phyloP scores from a whole-genome alignment of 1,284 basidiomycete genomes.

The Fomitopsis schrenkii region DNA sequence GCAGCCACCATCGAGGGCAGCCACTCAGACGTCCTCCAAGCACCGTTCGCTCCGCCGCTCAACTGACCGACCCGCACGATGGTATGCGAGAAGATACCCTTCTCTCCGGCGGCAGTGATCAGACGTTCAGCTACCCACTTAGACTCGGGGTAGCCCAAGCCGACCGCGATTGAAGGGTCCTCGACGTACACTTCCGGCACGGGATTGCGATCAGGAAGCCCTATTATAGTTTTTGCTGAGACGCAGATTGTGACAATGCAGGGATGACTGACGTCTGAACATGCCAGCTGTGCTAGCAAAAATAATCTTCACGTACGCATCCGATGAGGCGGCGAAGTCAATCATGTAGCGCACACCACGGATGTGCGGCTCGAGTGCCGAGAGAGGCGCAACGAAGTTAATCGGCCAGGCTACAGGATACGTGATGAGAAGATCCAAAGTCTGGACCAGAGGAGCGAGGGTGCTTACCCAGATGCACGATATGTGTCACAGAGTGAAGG shows the following conservation, averaged over 20 bases:
- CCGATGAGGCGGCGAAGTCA: slow-evolving; percentile 25
- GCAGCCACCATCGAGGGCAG: slow-evolving; percentile 22
- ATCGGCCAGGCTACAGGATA: slow-evolving; percentile 35
- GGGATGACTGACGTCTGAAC: background rate
- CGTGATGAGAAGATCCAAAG: background rate
- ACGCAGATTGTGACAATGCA: background rate
- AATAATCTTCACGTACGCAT: slow-evolving; percentile 19
- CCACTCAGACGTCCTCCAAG: slow-evolving; percentile 43
- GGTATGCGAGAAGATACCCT: slow-evolving; percentile 20
- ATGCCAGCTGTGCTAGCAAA: slow-evolving; percentile 17
- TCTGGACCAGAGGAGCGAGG: background rate
- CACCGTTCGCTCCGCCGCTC: slow-evolving; percentile 32
- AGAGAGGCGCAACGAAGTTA: slow-evolving; percentile 28
- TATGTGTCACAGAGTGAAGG: slow-evolving; percentile 19
- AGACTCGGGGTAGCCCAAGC: slow-evolving; percentile 34
- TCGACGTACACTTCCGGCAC: slow-evolving; percentile 18
- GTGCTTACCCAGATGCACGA: slow-evolving; percentile 26
- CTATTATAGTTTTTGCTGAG: background rate
- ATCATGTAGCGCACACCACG: slow-evolving; percentile 21
- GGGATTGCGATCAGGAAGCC: background rate
- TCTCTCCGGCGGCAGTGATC: slow-evolving; percentile 16
- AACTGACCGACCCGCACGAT: slow-evolving; percentile 41
- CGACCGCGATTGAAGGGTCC: slow-evolving; percentile 19
- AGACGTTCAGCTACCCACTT: slow-evolving; percentile 37
- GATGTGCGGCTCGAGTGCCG: slow-evolving; percentile 28